Evolutionary conservation across 2,329 filamentous ascomycete species (phyloP).

Genomic region (Leptographium lundbergii): DNA sequence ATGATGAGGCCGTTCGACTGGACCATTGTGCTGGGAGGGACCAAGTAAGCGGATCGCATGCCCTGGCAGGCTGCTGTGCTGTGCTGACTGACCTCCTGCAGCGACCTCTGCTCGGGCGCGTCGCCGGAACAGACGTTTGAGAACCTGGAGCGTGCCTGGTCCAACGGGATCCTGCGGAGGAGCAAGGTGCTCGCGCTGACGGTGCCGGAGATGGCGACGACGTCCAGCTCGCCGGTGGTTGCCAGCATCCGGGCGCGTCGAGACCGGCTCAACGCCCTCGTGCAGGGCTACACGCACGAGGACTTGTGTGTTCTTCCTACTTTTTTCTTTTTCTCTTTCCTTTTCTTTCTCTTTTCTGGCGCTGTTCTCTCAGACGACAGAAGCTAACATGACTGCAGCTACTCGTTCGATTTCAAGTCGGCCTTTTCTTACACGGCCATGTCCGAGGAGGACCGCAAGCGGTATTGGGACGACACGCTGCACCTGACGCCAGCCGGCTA

Average conservation of each 20-base stretch:
- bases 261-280: constrained; percentile 36
- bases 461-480: constrained; percentile 48
- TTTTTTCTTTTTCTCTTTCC: neutral
- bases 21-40: constrained; percentile 51
- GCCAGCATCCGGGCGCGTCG: neutral
- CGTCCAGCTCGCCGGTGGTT: neutral
- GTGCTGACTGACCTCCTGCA: constrained; percentile 3
- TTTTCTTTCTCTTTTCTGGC: neutral
- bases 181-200: constrained; percentile 51
- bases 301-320: constrained; percentile 31
- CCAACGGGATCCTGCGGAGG: constrained; percentile 32
- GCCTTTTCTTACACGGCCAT: constrained; percentile 42
- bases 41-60: constrained; percentile 27
- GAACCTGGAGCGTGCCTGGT: constrained; percentile 36
- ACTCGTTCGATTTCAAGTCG: constrained; percentile 41
- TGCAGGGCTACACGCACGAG: constrained; percentile 32
- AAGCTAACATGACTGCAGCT: constrained; percentile 22
- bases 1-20: constrained; percentile 35
- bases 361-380: neutral
- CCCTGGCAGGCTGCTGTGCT: neutral
- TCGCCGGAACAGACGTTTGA: constrained; percentile 30
- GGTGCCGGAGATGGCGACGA: constrained; percentile 37
- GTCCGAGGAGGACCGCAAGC: constrained; percentile 27
- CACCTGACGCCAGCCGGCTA: constrained; percentile 48
- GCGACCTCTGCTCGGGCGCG: constrained; percentile 35